phyloP scores from a whole-genome alignment of 2,329 filamentous ascomycete genomes.

The Neopestalotiopsis sp. region DNA sequence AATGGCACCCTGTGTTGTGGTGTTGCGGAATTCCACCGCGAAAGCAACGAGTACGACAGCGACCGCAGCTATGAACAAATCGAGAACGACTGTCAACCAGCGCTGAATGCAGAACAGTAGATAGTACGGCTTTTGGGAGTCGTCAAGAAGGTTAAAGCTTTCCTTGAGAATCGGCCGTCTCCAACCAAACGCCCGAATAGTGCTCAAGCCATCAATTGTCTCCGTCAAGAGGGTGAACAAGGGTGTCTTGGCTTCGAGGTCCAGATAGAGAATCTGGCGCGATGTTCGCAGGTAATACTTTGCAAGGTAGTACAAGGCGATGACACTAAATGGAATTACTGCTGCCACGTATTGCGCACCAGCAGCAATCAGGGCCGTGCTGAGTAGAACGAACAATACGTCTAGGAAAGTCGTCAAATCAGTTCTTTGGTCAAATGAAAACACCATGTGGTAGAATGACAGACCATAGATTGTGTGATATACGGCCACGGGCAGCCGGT shows the following conservation, averaged over 20 bases:
- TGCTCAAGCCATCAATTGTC: slow-evolving; percentile 45
- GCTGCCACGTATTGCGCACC: slow-evolving; percentile 9
- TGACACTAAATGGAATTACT: slow-evolving; percentile 9
- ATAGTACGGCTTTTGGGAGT: slow-evolving; percentile 36
- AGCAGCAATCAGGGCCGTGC: not conserved
- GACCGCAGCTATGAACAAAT: slow-evolving; percentile 35
- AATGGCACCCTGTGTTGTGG: slow-evolving; percentile 34
- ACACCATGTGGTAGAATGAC: not conserved
- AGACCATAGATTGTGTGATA: not conserved
- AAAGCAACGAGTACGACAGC: slow-evolving; percentile 32
- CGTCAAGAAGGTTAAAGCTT: slow-evolving; percentile 33
- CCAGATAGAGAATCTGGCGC: slow-evolving; percentile 49
- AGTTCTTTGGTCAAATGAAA: not conserved
- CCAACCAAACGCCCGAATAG: slow-evolving; percentile 52
- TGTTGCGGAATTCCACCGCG: slow-evolving; percentile 27
- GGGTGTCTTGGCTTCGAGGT: slow-evolving; percentile 48
- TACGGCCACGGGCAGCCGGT: not conserved
- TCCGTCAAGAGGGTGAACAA: slow-evolving; percentile 51
- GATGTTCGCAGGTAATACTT: slow-evolving; percentile 51
- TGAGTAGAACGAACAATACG: not conserved
- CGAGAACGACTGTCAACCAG: slow-evolving; percentile 38
- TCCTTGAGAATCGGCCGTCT: slow-evolving; percentile 37
- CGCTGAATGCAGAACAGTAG: slow-evolving; percentile 34
- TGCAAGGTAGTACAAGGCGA: slow-evolving; percentile 45
- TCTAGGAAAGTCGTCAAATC: not conserved